Conservation (phyloP, 2,329 filamentous ascomycete genomes). For the Drechslerella stenobrocha region DNA sequence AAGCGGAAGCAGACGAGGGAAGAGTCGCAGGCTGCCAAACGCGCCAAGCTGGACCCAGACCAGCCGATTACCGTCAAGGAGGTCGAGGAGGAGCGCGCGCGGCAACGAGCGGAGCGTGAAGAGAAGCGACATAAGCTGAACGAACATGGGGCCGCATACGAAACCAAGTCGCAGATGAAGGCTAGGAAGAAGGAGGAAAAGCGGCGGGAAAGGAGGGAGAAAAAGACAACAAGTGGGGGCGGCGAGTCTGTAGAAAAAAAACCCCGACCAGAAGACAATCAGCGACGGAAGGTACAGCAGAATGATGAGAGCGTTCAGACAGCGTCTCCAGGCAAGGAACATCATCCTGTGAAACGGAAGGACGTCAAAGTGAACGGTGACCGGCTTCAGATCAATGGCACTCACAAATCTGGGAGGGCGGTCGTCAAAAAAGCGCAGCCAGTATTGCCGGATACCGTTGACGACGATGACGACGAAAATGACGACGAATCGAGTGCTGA, state of each 20-base stretch:
- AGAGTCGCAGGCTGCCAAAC: slow-evolving; percentile 77
- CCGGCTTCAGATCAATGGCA: slow-evolving; percentile 37
- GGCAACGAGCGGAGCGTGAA: slow-evolving; percentile 71
- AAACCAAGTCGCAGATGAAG: slow-evolving; percentile 60
- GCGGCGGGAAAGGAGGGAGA: slow-evolving; percentile 30
- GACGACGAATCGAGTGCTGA: slow-evolving; percentile 3
- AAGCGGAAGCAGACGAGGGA: slow-evolving; percentile 95
- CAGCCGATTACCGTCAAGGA: slow-evolving; percentile 83
- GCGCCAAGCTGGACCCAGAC: slow-evolving; percentile 87
- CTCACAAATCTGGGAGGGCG: slow-evolving; percentile 34
- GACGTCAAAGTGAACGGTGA: slow-evolving; percentile 31
- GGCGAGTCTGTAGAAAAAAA: slow-evolving; percentile 12
- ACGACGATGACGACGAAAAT: slow-evolving; percentile 6
- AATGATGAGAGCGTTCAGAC: slow-evolving; percentile 15
- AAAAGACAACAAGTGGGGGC: slow-evolving; percentile 5
- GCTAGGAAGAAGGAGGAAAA: slow-evolving; percentile 58
- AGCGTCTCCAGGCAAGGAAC: slow-evolving; percentile 24
- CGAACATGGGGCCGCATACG: slow-evolving; percentile 57
- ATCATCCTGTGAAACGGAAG: slow-evolving; percentile 46
- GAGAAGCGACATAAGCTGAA: slow-evolving; percentile 55
- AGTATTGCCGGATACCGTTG: slow-evolving; percentile 5
- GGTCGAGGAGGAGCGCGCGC: slow-evolving; percentile 88
- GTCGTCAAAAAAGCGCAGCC: slow-evolving; percentile 23
- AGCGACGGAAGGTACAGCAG: slow-evolving; percentile 1
- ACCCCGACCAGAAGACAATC: slow-evolving; percentile 4